Conservation (phyloP, 1,139 yeast genomes). For the Diutina neorugosa region DNA sequence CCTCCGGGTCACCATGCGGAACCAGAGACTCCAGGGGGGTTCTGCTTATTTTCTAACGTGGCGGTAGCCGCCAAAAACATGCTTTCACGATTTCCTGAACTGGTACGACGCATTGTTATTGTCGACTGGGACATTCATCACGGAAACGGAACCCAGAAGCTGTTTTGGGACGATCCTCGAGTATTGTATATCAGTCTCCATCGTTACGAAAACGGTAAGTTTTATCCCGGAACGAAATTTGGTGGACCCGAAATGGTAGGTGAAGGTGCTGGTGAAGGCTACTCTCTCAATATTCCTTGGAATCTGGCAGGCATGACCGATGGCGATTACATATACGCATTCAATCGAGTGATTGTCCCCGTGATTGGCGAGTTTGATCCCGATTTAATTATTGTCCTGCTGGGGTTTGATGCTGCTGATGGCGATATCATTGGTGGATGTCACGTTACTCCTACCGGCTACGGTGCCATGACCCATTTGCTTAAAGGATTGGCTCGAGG, state of each 20-base stretch:
- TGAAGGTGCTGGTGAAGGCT: slow-evolving; percentile 78
- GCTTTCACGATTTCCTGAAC: slow-evolving; percentile 73
- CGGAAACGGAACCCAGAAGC: slow-evolving; percentile 95
- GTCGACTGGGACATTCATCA: slow-evolving; percentile 98
- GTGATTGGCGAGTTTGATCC: slow-evolving; percentile 84
- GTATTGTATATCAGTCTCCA: slow-evolving; percentile 87
- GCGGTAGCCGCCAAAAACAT: slow-evolving; percentile 93
- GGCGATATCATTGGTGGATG: slow-evolving; percentile 98
- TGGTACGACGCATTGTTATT: slow-evolving; percentile 72
- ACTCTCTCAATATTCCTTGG: slow-evolving; percentile 89
- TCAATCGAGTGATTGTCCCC: slow-evolving; percentile 80
- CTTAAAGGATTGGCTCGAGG: slow-evolving; percentile 82
- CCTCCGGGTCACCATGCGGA: slow-evolving; percentile 99
- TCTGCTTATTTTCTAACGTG: slow-evolving; percentile 89
- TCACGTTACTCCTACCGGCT: slow-evolving; percentile 90
- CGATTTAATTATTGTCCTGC: slow-evolving; percentile 81
- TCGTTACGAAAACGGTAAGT: slow-evolving; percentile 83
- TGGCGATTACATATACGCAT: slow-evolving; percentile 91
- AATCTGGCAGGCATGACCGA: slow-evolving; percentile 87
- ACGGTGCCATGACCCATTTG: slow-evolving; percentile 93
- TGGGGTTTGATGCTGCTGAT: slow-evolving; percentile 98
- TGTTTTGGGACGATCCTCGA: slow-evolving; percentile 79
- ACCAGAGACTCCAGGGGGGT: slow-evolving; percentile 94
- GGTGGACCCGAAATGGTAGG: slow-evolving; percentile 78
- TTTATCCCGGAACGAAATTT: slow-evolving; percentile 84